phyloP scores from a whole-genome alignment of 2,329 filamentous ascomycete genomes.

The Dactylellina leptospora region DNA sequence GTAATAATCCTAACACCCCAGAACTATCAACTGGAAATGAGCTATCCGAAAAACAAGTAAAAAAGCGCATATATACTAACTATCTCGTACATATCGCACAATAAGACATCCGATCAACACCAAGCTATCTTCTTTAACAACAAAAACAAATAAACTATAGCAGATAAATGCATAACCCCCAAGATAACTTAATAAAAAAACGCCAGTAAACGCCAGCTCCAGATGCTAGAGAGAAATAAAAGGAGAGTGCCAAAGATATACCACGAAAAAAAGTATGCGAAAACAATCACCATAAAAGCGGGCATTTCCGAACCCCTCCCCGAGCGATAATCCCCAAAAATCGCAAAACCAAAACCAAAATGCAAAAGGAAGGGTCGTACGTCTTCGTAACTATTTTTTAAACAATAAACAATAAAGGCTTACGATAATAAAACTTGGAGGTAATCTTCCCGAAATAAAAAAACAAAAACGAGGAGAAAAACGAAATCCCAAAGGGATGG shows the following conservation, averaged over 20 bases:
- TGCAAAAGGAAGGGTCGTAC: conserved; percentile 1
- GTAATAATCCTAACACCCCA: no score
- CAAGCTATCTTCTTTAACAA: no score
- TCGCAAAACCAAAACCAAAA: conserved; percentile 13
- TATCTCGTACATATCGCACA: no score
- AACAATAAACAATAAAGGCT: conserved; percentile 31
- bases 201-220: conserved; percentile 40
- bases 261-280: conserved; percentile 24
- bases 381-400: conserved; percentile 30
- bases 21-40: no score
- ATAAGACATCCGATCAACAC: no score
- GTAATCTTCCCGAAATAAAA: neutral
- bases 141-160: neutral
- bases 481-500: neutral
- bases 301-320: neutral
- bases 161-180: neutral
- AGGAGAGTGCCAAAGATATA: conserved; percentile 12
- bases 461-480: neutral
- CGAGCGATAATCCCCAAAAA: conserved; percentile 2
- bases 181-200: conserved; percentile 8
- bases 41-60: no score
- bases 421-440: conserved; percentile 9
- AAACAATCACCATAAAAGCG: conserved; percentile 3
- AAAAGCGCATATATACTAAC: no score
- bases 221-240: conserved; percentile 14